Base-by-base conservation (phyloP, 345 rosid genomes). In the Salix suchowensis region DNA sequence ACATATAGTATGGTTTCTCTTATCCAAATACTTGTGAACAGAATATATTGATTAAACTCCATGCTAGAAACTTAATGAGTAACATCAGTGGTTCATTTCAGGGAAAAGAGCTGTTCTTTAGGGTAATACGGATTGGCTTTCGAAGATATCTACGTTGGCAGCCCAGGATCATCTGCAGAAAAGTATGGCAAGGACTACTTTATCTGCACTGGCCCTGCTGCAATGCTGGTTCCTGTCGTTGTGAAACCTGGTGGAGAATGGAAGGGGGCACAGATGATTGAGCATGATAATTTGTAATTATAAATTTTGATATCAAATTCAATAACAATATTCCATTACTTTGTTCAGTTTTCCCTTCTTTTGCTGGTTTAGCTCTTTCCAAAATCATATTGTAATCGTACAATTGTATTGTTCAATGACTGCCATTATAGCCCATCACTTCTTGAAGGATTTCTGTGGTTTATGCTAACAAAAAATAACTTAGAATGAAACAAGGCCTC, bases 251-350 rank as follows among this genome's bases (percentile, higher is more conserved):
- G 91, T 21, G 92, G 88, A 74, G 75, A 78, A 1, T 91, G 97
- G 97, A 92, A 84, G 82, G 98, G 98, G 55, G 97, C 97, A 52
- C 92, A 86, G 79, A 91, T 94, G 62, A 92, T 92, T 65, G 97
- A 94, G 80, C 97, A 94, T 71, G 97, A 95, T 78, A 92, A 92
- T 79, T 82, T 95, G 91, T 95, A 87, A 88, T 65, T 77, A 50
- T 69, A 75, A 48, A 21, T 81, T 37, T 65, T 73, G 40, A 30
- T 54, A 74, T 48, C 8, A 21, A 21, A 67, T 48, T 68, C 11
- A 32, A 64, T 15, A 70, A 39, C 10, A 7, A 15, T 37, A 24
- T 19, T 55, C n/a, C 24, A 8, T 21, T n/a, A 7, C 12, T 7
- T 21, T n/a, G 61, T 21, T 55, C 26, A 21, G 24, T 55, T 55